These are phyloP conservation scores for Posidonia oceanica DNA, from an alignment of 116 monocot species.

Conservation along the genomic window DNA sequence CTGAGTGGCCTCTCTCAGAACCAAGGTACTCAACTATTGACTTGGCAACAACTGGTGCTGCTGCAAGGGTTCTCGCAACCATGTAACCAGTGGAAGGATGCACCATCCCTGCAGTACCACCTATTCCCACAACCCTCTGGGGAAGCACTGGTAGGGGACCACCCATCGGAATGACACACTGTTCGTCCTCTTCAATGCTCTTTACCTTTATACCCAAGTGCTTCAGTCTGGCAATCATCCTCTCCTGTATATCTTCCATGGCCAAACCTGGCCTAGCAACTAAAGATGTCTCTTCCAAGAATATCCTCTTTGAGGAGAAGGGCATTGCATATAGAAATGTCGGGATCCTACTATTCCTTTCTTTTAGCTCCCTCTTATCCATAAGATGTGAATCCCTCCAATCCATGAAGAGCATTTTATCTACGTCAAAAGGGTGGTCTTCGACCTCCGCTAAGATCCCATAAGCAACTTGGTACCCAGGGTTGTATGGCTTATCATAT, in stretches of 20 bases:
- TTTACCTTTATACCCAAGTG: conserved; percentile 53
- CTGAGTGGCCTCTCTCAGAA: conserved; percentile 19
- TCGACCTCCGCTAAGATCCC: conserved; percentile 82
- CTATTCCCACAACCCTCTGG: conserved; percentile 51
- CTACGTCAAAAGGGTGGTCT: conserved; percentile 58
- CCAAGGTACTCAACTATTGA: conserved; percentile 43
- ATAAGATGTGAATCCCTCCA: conserved; percentile 64
- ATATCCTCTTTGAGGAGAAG: conserved; percentile 39
- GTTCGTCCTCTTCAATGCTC: conserved; percentile 60
- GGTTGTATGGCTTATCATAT: conserved; percentile 32
- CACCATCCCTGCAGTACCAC: conserved; percentile 62
- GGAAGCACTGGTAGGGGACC: conserved; percentile 57
- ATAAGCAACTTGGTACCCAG: conserved; percentile 71
- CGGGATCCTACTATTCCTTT: conserved; percentile 26
- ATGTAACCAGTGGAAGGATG: conserved; percentile 84
- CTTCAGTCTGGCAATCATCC: conserved; percentile 59
- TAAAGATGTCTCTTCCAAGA: conserved; percentile 75
- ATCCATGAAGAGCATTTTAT: conserved; percentile 82
- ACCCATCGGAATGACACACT: conserved; percentile 75
- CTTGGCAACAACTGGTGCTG: conserved; percentile 36
- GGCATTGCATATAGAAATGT: conserved; percentile 89
- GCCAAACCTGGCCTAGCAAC: conserved; percentile 45
- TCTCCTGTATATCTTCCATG: conserved; percentile 39
- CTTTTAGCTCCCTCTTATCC: conserved; percentile 16
- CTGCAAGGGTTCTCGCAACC: conserved; percentile 45